Base-by-base conservation (phyloP, 805 yeast species). In the Kodamaea kakaduensis region DNA sequence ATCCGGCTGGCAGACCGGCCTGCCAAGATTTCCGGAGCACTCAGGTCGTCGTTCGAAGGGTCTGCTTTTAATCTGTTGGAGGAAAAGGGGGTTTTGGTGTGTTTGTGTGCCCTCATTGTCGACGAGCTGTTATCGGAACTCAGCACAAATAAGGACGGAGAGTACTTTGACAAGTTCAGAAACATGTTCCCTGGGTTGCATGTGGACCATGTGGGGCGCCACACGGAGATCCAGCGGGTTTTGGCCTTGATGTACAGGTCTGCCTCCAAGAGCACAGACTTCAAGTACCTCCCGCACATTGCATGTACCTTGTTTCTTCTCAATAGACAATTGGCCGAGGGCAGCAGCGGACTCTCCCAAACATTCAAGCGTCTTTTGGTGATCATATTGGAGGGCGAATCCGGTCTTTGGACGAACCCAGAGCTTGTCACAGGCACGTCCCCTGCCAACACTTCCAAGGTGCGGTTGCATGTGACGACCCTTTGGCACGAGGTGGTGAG, bases 401-500 rank as follows among this genome's bases (percentile, higher is more conserved):
- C 38, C 4, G 31, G 31, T 12, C 30, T 35, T 26, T 35, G 38
- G 38, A 17, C 29, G 8, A 35, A 35, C 25, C 38, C 38, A 4
- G 38, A 35, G 19, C 17, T 22, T 7, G 18, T 34, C 12, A n/a
- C 34, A 4, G 34, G 19, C 16, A 4, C 16, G 8, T 12, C 27
- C 16, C 32, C 28, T 5, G 18, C 18, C n/a, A 21, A 23, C n/a
- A 23, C 31, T 8, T n/a, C 21, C 15, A 29, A 29, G 19, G 17
- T 30, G 25, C 21, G 38, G 25, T 3, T 35, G 7, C 38, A 35
- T 21, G 7, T 35, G n/a, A 28, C 38, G n/a, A 22, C 31, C 19
- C 17, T 64, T 5, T 67, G 71, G 71, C 41, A 44, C 25, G 67
- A 61, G 20, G 22, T 59, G n/a, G 39, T 67, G n/a, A 36, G 70